Percentiles rank a stretch among this genome's conserved stretches.
phyloP scores from a whole-genome alignment of 2,329 filamentous ascomycete species.

The Pseudocercospora fuligena region DNA sequence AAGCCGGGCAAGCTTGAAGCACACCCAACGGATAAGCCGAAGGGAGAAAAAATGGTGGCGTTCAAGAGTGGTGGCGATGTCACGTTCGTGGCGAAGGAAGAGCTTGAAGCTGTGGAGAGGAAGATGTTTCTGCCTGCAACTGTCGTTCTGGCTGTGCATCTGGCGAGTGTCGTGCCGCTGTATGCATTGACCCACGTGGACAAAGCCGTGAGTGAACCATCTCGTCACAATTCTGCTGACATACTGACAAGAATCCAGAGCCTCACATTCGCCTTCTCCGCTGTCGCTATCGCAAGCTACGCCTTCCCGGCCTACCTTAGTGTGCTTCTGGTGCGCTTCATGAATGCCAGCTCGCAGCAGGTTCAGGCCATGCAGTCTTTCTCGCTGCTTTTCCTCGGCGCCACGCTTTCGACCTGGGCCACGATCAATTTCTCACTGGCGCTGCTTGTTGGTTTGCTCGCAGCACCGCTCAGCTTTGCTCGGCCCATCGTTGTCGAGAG shows the following conservation, averaged over 20 bases:
- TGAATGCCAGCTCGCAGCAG: conserved; percentile 59
- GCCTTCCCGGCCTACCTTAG: conserved; percentile 36
- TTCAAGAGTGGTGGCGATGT: conserved; percentile 43
- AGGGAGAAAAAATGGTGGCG: conserved; percentile 43
- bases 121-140: conserved; percentile 74
- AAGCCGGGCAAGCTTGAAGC: conserved; percentile 40
- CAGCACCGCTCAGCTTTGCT: conserved; percentile 79
- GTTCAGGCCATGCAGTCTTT: conserved; percentile 84
- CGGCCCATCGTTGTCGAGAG: conserved; percentile 38
- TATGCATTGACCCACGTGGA: conserved; percentile 82
- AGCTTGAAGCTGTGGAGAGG: conserved; percentile 59
- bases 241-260: conserved; percentile 27
- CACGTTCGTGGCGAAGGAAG: conserved; percentile 45
- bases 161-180: conserved; percentile 78
- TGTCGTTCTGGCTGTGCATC: conserved; percentile 73
- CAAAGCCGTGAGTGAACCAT: conserved; percentile 60
- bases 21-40: conserved; percentile 37
- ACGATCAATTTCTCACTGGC: conserved; percentile 95
- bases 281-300: conserved; percentile 53
- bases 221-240: conserved; percentile 31
- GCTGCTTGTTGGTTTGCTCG: conserved; percentile 79
- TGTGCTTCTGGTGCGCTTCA: conserved; percentile 25
- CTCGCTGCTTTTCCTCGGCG: conserved; percentile 87
- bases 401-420: conserved; percentile 88
- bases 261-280: conserved; percentile 56